Evolutionary conservation across 2,329 filamentous ascomycete species (phyloP), one percentile per base, ranked within the genome.

Genomic region (Penicillium psychrosexuale): DNA sequence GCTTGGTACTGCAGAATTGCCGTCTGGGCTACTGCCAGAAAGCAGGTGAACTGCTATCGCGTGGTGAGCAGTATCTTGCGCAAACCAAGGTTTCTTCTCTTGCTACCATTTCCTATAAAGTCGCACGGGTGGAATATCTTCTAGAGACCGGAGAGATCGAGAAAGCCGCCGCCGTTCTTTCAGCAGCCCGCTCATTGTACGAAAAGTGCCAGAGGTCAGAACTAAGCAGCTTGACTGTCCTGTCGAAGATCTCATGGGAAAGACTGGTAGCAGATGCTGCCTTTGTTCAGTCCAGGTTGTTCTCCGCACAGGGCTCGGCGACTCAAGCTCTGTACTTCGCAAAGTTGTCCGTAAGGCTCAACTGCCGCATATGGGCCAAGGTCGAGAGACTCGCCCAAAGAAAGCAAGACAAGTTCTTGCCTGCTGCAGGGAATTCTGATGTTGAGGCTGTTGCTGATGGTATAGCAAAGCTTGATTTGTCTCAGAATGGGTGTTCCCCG

Each of bases 121-220:
- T 96, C 7, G 84, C 85, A 0, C 85, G 86, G 57, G 86, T 89
- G 0, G 90, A 96, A 69, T 91, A 91, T 69, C 78, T 87, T 28
- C 76, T 92, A 17, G 82, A 83, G 1, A 81, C 86, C 12, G 88
- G 87, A 9, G 84, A 85, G 47, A 74, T 83, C 15, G 80, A 85
- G 9, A 85, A 88, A 72, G 87, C 78, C 61, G 74, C 59, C 56
- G 69, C 58, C 67, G 73, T 59, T 62, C 67, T 69, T 56, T 65
- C 59, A 22, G 57, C 58, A 12, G 69, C 67, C 9, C 68, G 63
- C 42, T 13, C 52, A 38, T 36, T 74, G 17, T 70, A 73, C 44
- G 71, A 76, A 47, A 66, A 64, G 34, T 63, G 63, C 27, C 66
- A 70, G 30, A 63, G 58, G 30, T 63, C 63, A n/a, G 64, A 72